phyloP scores from a whole-genome alignment of 2,329 filamentous ascomycete genomes.

The Arthroderma uncinatum region DNA sequence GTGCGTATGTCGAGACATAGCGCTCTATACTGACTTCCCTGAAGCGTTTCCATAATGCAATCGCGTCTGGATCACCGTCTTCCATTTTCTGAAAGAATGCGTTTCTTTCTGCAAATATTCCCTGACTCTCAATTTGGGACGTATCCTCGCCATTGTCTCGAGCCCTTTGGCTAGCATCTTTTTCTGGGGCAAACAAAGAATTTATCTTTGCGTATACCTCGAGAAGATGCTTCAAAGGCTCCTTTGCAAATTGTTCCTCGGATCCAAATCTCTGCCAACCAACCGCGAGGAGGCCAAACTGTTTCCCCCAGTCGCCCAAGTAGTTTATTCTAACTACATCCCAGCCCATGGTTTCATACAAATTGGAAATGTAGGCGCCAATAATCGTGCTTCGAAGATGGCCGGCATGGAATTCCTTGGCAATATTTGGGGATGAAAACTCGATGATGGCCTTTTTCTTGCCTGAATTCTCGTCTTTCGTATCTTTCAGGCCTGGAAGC shows the following conservation, averaged over 20 bases:
- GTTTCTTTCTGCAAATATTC: slow-evolving; percentile 36
- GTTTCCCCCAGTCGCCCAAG: slow-evolving; percentile 60
- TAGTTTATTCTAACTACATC: slow-evolving; percentile 64
- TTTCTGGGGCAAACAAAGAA: slow-evolving; percentile 51
- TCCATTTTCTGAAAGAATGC: slow-evolving; percentile 59
- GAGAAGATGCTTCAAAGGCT: slow-evolving; percentile 73
- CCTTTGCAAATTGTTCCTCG: slow-evolving; percentile 57
- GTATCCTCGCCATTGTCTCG: slow-evolving; percentile 33
- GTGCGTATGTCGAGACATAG: slow-evolving; percentile 57
- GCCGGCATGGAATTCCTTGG: slow-evolving; percentile 67
- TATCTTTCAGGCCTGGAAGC: slow-evolving; percentile 50
- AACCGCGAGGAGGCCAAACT: slow-evolving; percentile 53
- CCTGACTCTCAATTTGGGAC: slow-evolving; percentile 34
- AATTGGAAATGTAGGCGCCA: slow-evolving; percentile 58
- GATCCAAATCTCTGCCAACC: slow-evolving; percentile 65
- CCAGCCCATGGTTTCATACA: slow-evolving; percentile 59
- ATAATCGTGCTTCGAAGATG: slow-evolving; percentile 69
- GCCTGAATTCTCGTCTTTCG: slow-evolving; percentile 45
- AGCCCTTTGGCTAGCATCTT: slow-evolving; percentile 50
- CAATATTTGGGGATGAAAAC: slow-evolving; percentile 78
- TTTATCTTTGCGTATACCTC: slow-evolving; percentile 72
- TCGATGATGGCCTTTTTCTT: slow-evolving; percentile 63
- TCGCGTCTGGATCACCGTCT: slow-evolving; percentile 50
- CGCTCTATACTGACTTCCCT: slow-evolving; percentile 55
- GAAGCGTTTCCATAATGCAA: slow-evolving; percentile 55